These are phyloP conservation scores for Ophiocordyceps australis DNA, from an alignment of 2,329 filamentous ascomycete genomes.

Conservation along the genomic window DNA sequence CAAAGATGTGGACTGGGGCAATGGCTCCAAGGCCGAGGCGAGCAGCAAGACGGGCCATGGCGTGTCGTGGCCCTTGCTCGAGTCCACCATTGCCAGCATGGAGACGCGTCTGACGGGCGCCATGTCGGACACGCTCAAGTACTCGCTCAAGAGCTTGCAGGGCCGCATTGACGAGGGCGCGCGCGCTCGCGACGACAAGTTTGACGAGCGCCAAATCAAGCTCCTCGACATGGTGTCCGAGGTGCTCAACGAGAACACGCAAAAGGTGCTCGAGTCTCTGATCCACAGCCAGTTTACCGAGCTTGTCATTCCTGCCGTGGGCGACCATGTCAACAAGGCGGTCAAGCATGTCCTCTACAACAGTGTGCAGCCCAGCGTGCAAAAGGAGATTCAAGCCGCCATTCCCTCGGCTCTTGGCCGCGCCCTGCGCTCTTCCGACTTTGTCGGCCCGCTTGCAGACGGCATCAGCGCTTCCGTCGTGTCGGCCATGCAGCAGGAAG, in stretches of 20 bases:
- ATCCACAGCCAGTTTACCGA: conserved; percentile 60
- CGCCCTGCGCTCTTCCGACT: conserved; percentile 50
- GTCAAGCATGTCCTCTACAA: conserved; percentile 52
- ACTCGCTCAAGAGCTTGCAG: conserved; percentile 42
- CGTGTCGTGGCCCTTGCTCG: conserved; percentile 27
- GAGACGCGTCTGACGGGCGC: conserved; percentile 30
- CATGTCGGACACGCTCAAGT: conserved; percentile 31
- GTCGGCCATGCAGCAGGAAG: conserved; percentile 49
- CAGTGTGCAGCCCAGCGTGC: conserved; percentile 45
- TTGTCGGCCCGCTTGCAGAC: conserved; percentile 52
- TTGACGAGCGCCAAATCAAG: conserved; percentile 32
- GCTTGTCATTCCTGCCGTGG: conserved; percentile 57
- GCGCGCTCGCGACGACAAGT: conserved; percentile 28
- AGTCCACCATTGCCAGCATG: conserved; percentile 33
- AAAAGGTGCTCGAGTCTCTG: conserved; percentile 59
- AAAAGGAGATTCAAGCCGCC: conserved; percentile 53
- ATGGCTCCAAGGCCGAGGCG: conserved; percentile 13
- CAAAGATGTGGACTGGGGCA: conserved; percentile 22
- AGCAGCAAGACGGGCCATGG: conserved; percentile 11
- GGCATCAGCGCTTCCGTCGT: conserved; percentile 49
- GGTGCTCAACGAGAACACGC: conserved; percentile 43
- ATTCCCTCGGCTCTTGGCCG: conserved; percentile 43
- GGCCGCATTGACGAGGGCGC: conserved; percentile 48
- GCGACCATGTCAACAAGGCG: conserved; percentile 45
- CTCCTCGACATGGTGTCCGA: conserved; percentile 39